These are phyloP conservation scores for Sarcocystis neurona DNA, from an alignment of 169 alveolate genomes.

Conservation along the genomic window DNA sequence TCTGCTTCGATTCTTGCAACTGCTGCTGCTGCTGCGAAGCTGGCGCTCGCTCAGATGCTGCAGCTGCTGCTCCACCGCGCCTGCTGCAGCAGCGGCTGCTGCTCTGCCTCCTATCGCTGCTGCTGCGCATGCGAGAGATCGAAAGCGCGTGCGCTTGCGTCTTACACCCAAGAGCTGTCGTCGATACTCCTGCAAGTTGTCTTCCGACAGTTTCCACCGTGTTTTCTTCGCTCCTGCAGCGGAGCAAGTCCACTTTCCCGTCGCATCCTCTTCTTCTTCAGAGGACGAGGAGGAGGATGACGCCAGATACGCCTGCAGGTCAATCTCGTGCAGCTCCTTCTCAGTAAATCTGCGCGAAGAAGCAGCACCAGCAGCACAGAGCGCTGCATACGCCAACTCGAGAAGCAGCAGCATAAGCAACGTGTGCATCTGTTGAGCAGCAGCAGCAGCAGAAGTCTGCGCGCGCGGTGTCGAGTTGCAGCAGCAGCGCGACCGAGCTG, in stretches of 20 bases:
- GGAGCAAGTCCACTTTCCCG: constrained; percentile 30
- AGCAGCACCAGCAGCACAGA: neutral
- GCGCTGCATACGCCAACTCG: constrained; percentile 30
- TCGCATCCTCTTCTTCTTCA: constrained; percentile 45
- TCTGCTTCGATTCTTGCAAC: too few species aligned
- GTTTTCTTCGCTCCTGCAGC: constrained; percentile 33
- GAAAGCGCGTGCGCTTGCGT: too few species aligned
- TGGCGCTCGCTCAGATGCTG: too few species aligned
- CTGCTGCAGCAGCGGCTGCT: too few species aligned
- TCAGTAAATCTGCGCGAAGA: constrained; percentile 65
- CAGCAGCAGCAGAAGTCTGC: neutral
- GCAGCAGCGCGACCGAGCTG: too few species aligned
- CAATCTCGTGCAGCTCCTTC: constrained; percentile 70
- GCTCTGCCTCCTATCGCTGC: too few species aligned
- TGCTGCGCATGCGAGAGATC: too few species aligned
- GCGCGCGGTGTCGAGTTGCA: too few species aligned
- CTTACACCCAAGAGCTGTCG: constrained; percentile 68
- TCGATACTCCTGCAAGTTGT: constrained; percentile 62
- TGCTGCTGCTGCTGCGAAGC: too few species aligned
- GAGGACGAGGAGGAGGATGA: constrained; percentile 66
- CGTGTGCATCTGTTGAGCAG: constrained; percentile 57
- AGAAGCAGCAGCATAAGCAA: constrained; percentile 67
- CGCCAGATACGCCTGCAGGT: constrained; percentile 69
- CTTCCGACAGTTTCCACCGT: constrained; percentile 36
- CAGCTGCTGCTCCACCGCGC: too few species aligned